Percentiles rank a stretch among this genome's conserved stretches.
Evolutionary conservation across 2,329 filamentous ascomycete genomes (phyloP).

Genomic region (Sarocladium oryzae): DNA sequence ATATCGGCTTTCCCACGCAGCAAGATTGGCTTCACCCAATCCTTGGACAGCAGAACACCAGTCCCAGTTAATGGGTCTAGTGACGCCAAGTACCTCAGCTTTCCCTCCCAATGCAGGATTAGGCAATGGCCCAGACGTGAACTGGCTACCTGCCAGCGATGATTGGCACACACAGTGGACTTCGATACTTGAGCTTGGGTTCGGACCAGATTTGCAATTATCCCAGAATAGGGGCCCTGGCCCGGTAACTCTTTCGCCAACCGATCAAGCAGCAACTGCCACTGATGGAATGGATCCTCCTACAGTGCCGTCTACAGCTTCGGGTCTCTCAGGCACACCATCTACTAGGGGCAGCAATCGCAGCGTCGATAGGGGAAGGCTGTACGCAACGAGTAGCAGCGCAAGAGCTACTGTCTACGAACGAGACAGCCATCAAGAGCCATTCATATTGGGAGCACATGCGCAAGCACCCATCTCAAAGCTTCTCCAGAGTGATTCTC

Average conservation of each 20-base stretch:
- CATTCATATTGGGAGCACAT: not conserved
- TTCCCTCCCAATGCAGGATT: not conserved
- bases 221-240: not conserved
- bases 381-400: slow-evolving; percentile 9
- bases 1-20: not conserved
- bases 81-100: not conserved
- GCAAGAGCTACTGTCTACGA: not conserved
- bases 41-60: not conserved
- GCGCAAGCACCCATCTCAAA: not conserved
- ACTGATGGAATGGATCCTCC: not conserved
- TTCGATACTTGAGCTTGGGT: not conserved
- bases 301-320: not conserved
- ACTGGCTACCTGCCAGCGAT: not conserved
- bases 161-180: not conserved
- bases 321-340: not conserved
- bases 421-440: not conserved
- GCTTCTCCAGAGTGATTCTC: not conserved
- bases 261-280: not conserved
- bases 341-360: not conserved
- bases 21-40: not conserved
- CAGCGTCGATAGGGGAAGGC: not conserved
- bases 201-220: not conserved
- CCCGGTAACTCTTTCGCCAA: not conserved
- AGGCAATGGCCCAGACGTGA: not conserved
- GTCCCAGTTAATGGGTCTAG: not conserved